Percentiles rank a stretch among this genome's conserved stretches.
phyloP scores from a whole-genome alignment of 768 basidiomycete genomes.

The Boletus subparvulus region DNA sequence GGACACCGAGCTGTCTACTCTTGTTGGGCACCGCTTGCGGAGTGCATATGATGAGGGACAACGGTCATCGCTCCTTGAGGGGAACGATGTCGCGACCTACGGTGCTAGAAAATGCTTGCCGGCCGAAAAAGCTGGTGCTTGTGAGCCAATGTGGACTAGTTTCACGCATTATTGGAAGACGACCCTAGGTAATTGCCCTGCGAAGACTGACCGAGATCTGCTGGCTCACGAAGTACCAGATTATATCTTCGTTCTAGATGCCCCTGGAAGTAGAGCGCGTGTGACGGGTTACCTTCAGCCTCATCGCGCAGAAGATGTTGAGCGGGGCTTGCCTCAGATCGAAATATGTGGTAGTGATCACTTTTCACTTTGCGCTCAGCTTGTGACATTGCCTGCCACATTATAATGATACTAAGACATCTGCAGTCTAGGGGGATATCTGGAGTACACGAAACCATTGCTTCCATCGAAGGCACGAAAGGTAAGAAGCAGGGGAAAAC shows the following conservation, averaged over 20 bases:
- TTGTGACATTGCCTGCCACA: constrained; percentile 32
- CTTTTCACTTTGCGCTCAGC: constrained; percentile 69
- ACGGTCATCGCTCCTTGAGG: constrained; percentile 14
- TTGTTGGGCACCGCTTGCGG: constrained; percentile 43
- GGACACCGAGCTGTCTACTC: constrained; percentile 49
- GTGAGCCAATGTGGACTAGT: constrained; percentile 86
- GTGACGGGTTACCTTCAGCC: constrained; percentile 62
- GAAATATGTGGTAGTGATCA: constrained; percentile 87
- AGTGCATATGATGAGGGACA: constrained; percentile 71
- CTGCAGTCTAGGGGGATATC: constrained; percentile 13
- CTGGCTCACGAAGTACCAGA: constrained; percentile 46
- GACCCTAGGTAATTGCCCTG: constrained; percentile 58
- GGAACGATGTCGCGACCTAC: constrained; percentile 41
- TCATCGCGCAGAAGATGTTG: constrained; percentile 56
- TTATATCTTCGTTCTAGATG: constrained; percentile 81
- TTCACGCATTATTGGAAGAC: constrained; percentile 87
- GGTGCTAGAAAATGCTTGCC: constrained; percentile 46
- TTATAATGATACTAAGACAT: constrained; percentile 5
- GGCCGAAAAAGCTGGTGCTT: constrained; percentile 47
- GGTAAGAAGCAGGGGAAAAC: neutral
- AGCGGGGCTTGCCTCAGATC: constrained; percentile 74
- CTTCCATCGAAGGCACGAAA: neutral
- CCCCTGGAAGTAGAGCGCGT: constrained; percentile 31
- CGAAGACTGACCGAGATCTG: neutral
- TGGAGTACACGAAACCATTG: constrained; percentile 1